Conservation (phyloP, 192 early-diverging fungal species). For the Umbelopsis isabellina region DNA sequence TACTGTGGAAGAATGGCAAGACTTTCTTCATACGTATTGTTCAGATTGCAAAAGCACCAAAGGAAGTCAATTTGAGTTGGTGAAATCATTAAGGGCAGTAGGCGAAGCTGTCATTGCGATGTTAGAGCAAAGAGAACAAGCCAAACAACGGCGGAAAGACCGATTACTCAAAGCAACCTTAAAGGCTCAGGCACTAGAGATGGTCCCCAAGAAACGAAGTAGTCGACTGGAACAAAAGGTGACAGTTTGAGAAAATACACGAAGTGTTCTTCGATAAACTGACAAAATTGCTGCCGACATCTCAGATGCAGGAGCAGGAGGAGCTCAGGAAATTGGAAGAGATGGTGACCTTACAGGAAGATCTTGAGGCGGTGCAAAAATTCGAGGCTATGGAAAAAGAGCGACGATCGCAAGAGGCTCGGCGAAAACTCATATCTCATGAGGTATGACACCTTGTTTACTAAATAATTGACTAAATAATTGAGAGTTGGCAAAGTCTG, state of each 20-base stretch:
- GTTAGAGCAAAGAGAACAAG: background rate
- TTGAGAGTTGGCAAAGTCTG: background rate
- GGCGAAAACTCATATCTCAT: background rate
- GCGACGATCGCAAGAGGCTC: background rate
- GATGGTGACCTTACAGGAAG: background rate
- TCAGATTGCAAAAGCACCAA: background rate
- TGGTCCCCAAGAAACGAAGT: background rate
- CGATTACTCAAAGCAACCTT: background rate
- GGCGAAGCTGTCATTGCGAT: background rate
- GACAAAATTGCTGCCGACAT: background rate
- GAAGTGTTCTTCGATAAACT: too few species aligned
- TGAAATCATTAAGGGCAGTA: background rate
- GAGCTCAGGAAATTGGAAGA: background rate
- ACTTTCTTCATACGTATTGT: background rate
- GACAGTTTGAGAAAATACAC: too few species aligned
- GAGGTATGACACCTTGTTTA: background rate
- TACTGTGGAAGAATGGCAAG: background rate
- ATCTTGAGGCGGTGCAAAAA: conserved; percentile 1
- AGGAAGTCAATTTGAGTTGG: background rate
- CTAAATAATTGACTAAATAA: background rate
- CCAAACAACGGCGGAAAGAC: background rate
- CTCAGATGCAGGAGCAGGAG: conserved; percentile 6
- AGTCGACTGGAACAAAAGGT: conserved; percentile 12
- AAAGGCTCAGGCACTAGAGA: background rate
- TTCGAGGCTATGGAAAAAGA: background rate